Conservation (phyloP, 2,329 filamentous ascomycete species). For the Domatiomyces catenatus region DNA sequence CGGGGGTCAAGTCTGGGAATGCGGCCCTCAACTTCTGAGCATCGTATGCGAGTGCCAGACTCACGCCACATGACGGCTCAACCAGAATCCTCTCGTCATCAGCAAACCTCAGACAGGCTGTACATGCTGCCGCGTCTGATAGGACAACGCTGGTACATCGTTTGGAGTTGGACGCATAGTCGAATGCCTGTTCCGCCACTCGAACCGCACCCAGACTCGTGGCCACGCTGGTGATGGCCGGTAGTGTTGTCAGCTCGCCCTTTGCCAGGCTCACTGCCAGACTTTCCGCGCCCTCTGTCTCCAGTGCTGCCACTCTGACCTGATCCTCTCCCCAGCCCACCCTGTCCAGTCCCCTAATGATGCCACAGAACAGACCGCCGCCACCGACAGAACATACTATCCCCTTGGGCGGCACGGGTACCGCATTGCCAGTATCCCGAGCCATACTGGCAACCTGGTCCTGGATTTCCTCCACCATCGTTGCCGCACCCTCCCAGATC, state of each 20-base stretch:
- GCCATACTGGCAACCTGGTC: conserved; percentile 25
- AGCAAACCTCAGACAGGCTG: conserved; percentile 59
- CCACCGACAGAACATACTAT: conserved; percentile 69
- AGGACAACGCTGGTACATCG: conserved; percentile 47
- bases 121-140: conserved; percentile 61
- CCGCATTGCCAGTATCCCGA: conserved; percentile 37
- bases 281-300: conserved; percentile 60
- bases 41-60: conserved; percentile 35
- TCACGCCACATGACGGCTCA: conserved; percentile 73
- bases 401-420: neutral
- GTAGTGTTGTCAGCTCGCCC: conserved; percentile 43
- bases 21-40: neutral
- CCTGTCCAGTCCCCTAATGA: conserved; percentile 49
- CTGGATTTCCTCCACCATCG: conserved; percentile 30
- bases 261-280: conserved; percentile 47
- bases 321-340: conserved; percentile 15
- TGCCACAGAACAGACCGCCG: conserved; percentile 62
- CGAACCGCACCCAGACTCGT: conserved; percentile 57
- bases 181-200: conserved; percentile 54
- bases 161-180: conserved; percentile 39
- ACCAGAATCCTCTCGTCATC: conserved; percentile 72
- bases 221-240: conserved; percentile 59
- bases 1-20: conserved; percentile 12
- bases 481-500: conserved; percentile 33
- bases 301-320: conserved; percentile 51